Evolutionary conservation across 2,329 filamentous ascomycete genomes (phyloP), one percentile per base, ranked within the genome.

Genomic region (Arthrobotrys sphaeroides): DNA sequence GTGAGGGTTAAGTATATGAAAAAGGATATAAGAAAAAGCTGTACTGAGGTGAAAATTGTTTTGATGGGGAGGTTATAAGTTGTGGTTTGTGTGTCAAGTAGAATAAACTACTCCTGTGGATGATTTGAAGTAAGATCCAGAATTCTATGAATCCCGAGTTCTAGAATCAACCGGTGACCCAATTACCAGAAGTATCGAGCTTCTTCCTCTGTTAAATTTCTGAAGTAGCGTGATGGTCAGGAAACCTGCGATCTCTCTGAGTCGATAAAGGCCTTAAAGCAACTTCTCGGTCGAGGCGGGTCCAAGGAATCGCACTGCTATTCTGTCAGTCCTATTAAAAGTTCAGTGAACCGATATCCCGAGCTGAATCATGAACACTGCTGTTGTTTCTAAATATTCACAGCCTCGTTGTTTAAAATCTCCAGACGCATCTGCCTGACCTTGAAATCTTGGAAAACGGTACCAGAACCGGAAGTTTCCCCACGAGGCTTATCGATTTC

Each of bases 221-320:
- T 18, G 2, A 31, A 60, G 42, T 6, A n/a, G 6, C 5, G 6
- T 0, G 26, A 24, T 38, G 40, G 40, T 9, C 6, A 26, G 33
- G 26, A 49, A 43, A 28, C 13, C 10, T 5, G 38, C n/a, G n/a
- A 43, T 28, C 43, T 20, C 22, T 26, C 55, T 43, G 13, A 18
- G 20, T 43, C 3, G 38, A 42, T 28, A 20, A 24, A 42, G 22
- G 12, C 43, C 42, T 60, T 60, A 43, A 60, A 60, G 16, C 12
- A 12, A 16, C 7, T 16, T 42, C 18, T 20, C 9, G 26, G 36
- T 16, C 51, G 13, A 40, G 24, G 36, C 20, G 36, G 55, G 36
- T 60, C 36, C 4, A 6, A 24, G 51, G n/a, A 24, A 38, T 55
- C 51, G 51, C 51, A 55, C 51, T 55, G 31, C 51, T 55, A 55